Evolutionary conservation across 1,139 yeast genomes (phyloP), one percentile per base, ranked within the genome.

Genomic region (Candida smagusa): DNA sequence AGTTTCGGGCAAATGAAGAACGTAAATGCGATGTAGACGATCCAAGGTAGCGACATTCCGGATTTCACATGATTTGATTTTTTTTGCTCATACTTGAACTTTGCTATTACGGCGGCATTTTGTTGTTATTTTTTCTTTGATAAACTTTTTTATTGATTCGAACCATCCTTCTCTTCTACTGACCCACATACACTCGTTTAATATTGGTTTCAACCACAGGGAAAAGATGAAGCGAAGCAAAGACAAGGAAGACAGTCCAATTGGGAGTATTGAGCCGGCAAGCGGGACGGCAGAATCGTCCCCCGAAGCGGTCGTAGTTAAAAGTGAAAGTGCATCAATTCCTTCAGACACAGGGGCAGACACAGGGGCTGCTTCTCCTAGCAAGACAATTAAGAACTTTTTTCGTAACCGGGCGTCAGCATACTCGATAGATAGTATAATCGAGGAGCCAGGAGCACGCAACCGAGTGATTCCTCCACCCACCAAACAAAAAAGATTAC

Each of bases 391-490:
- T 31, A 54, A 56, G 39, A 52, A 47, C 37, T 53, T 58, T 34
- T 61, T 62, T 43, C 54, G 54, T 31, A 51, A 58, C 36, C 43
- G 60, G 25, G 46, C 53, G 22, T 58, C 64, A 3, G 42, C 56
- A 3, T 54, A 58, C 38, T 59, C 65, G 13, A 49, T 54, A 29
- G 64, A 59, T 12, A 58, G 63, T 35, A 52, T 54, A 27, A 53
- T 54, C 23, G 61, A 58, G 37, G 57, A 53, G 39, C 60, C 61
- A 3, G 60, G 54, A 37, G 38, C 27, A 12, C 21, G 30, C 9
- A 25, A 33, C 28, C 31, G 28, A 25, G 7, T 24, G 11, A 16
- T 12, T 8, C 11, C 8, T n/a, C 29, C 29, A 27, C 26, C 9
- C 9, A 8, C 29, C 23, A 7, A 4, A 16, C 33, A 32, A 9